A percentile compares a stretch with the other conserved stretches of the same genome.
These are phyloP conservation scores for Phyllachora maydis DNA, from an alignment of 2,329 filamentous ascomycete species.

Conservation along the genomic window DNA sequence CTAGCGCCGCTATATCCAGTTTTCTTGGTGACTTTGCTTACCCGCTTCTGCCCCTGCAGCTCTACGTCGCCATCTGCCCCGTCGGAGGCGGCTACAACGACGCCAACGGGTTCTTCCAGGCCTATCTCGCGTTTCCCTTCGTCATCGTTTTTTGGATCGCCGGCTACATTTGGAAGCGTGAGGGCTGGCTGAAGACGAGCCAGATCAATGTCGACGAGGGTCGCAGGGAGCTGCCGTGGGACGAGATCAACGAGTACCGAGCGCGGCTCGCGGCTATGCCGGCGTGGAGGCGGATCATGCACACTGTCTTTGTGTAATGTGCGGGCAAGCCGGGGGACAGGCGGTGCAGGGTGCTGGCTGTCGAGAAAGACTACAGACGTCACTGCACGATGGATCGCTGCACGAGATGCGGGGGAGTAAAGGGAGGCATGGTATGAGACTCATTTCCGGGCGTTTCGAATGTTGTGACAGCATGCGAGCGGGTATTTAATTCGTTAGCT, in stretches of 20 bases:
- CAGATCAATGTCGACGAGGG: slow-evolving; percentile 50
- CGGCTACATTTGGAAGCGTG: slow-evolving; percentile 44
- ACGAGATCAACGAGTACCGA: slow-evolving; percentile 33
- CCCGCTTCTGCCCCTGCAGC: slow-evolving; percentile 10
- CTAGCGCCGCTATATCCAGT: slow-evolving; percentile 1
- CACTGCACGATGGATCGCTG: too few species aligned
- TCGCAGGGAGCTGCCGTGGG: slow-evolving; percentile 44
- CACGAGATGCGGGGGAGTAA: too few species aligned
- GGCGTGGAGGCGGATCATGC: slow-evolving; percentile 20
- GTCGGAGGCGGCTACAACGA: slow-evolving; percentile 11
- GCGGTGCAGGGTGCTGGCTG: too few species aligned
- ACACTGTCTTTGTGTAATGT: slow-evolving; percentile 15
- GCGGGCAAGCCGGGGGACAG: too few species aligned
- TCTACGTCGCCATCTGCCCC: slow-evolving; percentile 25
- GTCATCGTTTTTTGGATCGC: slow-evolving; percentile 29
- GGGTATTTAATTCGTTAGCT: too few species aligned
- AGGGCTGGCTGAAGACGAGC: slow-evolving; percentile 31
- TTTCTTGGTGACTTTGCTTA: background rate
- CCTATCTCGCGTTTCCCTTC: slow-evolving; percentile 29
- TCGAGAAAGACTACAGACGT: too few species aligned
- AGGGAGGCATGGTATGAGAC: too few species aligned
- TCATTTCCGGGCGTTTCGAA: too few species aligned
- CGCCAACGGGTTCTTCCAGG: slow-evolving; percentile 29
- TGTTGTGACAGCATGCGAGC: too few species aligned
- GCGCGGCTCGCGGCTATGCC: slow-evolving; percentile 28